Evolutionary conservation across 805 yeast species (phyloP).

Genomic region (Priceomyces fermenticarens): DNA sequence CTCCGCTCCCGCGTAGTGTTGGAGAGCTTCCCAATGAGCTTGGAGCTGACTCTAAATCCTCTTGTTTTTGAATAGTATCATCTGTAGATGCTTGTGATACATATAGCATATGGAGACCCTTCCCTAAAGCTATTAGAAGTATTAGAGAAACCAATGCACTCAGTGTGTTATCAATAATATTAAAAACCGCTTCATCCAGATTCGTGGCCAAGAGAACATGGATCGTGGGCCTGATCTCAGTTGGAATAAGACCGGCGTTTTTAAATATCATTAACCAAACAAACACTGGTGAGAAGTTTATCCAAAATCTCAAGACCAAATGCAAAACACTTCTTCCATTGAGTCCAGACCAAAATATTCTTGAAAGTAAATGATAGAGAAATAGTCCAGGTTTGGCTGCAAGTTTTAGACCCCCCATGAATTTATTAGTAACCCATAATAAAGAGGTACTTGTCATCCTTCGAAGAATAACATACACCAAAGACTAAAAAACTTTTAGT

Average conservation of each 20-base stretch:
- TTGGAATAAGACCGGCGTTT: conserved; percentile 59
- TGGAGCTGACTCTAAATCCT: background rate
- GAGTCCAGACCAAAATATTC: conserved; percentile 22
- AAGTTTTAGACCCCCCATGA: background rate
- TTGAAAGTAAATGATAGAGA: conserved; percentile 7
- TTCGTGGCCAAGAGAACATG: conserved; percentile 46
- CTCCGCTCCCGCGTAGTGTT: too few relatives aligned
- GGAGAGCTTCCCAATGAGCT: background rate
- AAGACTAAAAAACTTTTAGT: too few relatives aligned
- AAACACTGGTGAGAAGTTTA: conserved; percentile 52
- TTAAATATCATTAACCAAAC: conserved; percentile 57
- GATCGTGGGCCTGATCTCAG: conserved; percentile 51
- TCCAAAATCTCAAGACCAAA: conserved; percentile 41
- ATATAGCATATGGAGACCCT: background rate
- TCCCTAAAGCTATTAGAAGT: background rate
- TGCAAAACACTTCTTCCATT: conserved; percentile 38
- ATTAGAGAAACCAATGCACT: background rate
- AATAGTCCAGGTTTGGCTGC: conserved; percentile 9
- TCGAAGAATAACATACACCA: too few relatives aligned
- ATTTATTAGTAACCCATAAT: too few relatives aligned
- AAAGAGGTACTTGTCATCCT: too few relatives aligned
- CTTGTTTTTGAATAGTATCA: background rate
- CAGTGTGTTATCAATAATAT: conserved; percentile 5
- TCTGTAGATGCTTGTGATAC: background rate
- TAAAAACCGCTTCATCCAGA: conserved; percentile 38